Evolutionary conservation across 2,329 filamentous ascomycete genomes (phyloP).

Genomic region (Acrocalymma vagum): DNA sequence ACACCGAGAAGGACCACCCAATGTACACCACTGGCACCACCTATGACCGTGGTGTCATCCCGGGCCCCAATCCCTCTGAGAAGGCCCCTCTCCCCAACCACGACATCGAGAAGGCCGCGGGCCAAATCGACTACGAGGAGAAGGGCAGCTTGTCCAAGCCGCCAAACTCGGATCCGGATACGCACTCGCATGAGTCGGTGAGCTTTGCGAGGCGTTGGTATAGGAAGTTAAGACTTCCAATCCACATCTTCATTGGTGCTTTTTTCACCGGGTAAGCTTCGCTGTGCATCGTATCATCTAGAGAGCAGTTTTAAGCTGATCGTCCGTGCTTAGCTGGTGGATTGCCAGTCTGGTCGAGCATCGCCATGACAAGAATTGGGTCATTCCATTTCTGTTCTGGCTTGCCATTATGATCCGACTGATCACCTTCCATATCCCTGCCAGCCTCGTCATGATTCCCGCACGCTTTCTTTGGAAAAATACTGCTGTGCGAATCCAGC

Average conservation of each 20-base stretch:
- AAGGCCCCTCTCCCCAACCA: slow-evolving; percentile 27
- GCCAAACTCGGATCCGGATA: slow-evolving; percentile 37
- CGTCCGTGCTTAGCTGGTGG: slow-evolving; percentile 69
- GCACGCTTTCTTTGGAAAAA: slow-evolving; percentile 74
- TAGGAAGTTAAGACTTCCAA: slow-evolving; percentile 52
- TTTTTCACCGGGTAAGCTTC: slow-evolving; percentile 61
- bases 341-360: slow-evolving; percentile 78
- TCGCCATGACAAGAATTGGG: slow-evolving; percentile 77
- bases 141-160: slow-evolving; percentile 45
- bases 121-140: slow-evolving; percentile 48
- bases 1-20: slow-evolving; percentile 29
- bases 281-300: slow-evolving; percentile 10
- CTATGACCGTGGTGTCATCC: slow-evolving; percentile 40
- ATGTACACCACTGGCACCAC: slow-evolving; percentile 49
- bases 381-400: slow-evolving; percentile 85
- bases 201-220: slow-evolving; percentile 30
- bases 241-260: slow-evolving; percentile 53
- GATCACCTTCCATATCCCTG: slow-evolving; percentile 76
- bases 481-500: slow-evolving; percentile 66
- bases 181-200: slow-evolving; percentile 42
- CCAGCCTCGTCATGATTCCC: slow-evolving; percentile 70
- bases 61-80: slow-evolving; percentile 44
- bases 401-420: slow-evolving; percentile 77
- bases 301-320: slow-evolving; percentile 26
- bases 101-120: slow-evolving; percentile 45